Evolutionary conservation across 1,284 basidiomycete species (phyloP), one percentile per base, ranked within the genome.

Genomic region (Cystobasidium slooffiae): DNA sequence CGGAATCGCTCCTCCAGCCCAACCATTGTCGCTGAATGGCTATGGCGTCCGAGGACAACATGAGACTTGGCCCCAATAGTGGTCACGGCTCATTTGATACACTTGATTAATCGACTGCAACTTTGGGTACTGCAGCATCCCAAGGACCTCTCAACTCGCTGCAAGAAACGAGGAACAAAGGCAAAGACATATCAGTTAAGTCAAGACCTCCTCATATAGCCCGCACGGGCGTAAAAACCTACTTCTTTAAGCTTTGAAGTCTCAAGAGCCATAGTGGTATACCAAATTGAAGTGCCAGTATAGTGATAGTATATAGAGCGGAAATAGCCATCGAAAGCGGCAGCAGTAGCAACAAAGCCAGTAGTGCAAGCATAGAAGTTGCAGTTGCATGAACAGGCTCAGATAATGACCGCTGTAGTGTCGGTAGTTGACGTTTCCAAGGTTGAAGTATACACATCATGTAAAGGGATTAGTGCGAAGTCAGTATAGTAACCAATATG

Each of bases 211-310:
- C 18, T 6, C 20, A n/a, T 49, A n/a, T 49, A 49, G 46, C 12
- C 14, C n/a, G n/a, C 1, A 49, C 1, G n/a, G 53, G 31, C 10
- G 1, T 2, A 37, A 56, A 56, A 20, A 84, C 87, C 69, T 79
- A 89, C 91, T 92, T 92, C 84, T 93, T 93, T 83, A 88, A 91
- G 80, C 86, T 87, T 83, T 93, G 91, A 2, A 90, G 90, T 90
- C 90, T 91, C 67, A 92, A 86, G 43, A 92, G 84, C 55, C 90
- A 83, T 41, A 83, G 88, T 8, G 91, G 91, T 5, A 89, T 90
- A 58, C 88, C 81, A 78, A 93, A 88, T 8, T 88, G 89, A 39
- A 90, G 85, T 69, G 76, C 76, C 12, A 77, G 52, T 43, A 80
- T 44, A 10, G 55, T 39, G 14, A 53, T 44, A 6, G 56, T 51